phyloP scores from a whole-genome alignment of 495 filamentous ascomycete species.

The Neurospora sp. region DNA sequence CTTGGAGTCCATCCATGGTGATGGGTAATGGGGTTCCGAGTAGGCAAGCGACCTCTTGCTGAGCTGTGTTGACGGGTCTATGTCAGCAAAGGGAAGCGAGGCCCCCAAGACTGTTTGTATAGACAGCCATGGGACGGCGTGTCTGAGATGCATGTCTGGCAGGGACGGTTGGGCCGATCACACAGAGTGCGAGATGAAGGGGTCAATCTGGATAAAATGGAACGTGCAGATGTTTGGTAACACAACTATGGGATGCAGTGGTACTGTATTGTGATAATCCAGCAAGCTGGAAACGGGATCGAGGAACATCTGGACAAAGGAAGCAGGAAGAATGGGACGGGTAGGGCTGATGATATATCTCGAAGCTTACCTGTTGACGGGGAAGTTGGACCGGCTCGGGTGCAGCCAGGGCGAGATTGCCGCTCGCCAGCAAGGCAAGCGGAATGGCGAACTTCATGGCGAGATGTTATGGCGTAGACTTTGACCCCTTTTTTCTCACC shows the following conservation, averaged over 20 bases:
- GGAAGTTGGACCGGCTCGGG: background rate
- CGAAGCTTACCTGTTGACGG: conserved; percentile 6
- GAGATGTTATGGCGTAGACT: background rate
- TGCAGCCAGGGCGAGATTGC: conserved; percentile 9
- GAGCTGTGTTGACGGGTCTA: conserved; percentile 10
- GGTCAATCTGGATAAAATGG: conserved; percentile 8
- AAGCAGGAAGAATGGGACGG: background rate
- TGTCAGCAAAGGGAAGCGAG: conserved; percentile 14
- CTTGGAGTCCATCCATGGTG: conserved; percentile 66
- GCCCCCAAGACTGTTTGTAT: background rate
- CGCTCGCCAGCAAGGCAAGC: conserved; percentile 11
- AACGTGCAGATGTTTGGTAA: conserved; percentile 3
- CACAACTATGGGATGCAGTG: background rate
- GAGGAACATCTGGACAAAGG: background rate
- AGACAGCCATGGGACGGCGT: conserved; percentile 12
- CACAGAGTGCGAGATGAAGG: conserved; percentile 2
- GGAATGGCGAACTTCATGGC: conserved; percentile 13
- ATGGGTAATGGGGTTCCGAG: conserved; percentile 64
- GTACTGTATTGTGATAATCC: background rate
- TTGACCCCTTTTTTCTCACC: background rate
- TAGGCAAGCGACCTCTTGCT: conserved; percentile 16
- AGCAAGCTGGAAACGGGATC: conserved; percentile 1
- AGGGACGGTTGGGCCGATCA: background rate
- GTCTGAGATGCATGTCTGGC: conserved; percentile 14
- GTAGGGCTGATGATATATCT: background rate